A percentile compares a stretch with the other conserved stretches of the same genome.
These are phyloP conservation scores for Ligustrum vulgare DNA, from an alignment of 257 asterid genomes.

Conservation along the genomic window DNA sequence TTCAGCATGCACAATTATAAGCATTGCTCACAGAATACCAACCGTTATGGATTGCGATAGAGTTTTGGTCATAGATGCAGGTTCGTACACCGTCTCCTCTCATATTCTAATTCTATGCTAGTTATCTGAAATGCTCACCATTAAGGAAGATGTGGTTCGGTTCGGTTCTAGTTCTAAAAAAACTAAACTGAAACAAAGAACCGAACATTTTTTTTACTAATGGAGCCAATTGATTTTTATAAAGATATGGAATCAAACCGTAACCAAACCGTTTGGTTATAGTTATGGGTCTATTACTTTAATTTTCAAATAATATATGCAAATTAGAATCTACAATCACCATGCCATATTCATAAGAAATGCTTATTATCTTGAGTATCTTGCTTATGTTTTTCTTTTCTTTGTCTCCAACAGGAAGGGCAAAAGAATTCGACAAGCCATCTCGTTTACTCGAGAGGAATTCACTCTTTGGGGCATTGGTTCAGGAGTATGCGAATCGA, in stretches of 20 bases:
- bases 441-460: constrained; percentile 68
- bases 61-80: constrained; percentile 89
- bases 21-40: constrained; percentile 97
- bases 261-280: too few relatives aligned
- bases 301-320: too few relatives aligned
- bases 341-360: too few relatives aligned
- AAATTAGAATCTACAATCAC: too few relatives aligned
- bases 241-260: too few relatives aligned
- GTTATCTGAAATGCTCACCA: not conserved
- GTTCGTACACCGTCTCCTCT: constrained; percentile 27
- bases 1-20: constrained; percentile 75
- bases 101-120: not conserved
- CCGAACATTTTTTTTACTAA: too few relatives aligned
- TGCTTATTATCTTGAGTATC: not conserved
- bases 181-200: too few relatives aligned
- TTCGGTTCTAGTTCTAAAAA: too few relatives aligned
- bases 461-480: constrained; percentile 91
- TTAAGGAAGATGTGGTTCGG: too few relatives aligned
- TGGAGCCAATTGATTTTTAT: too few relatives aligned
- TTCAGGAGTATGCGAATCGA: constrained; percentile 90
- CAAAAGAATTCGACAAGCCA: constrained; percentile 79
- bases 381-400: not conserved
- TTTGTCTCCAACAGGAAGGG: constrained; percentile 47
- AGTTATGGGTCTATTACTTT: too few relatives aligned
- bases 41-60: constrained; percentile 96